phyloP scores from a whole-genome alignment of 148 eudicot genomes.

The Tetragonia tetragonoides region DNA sequence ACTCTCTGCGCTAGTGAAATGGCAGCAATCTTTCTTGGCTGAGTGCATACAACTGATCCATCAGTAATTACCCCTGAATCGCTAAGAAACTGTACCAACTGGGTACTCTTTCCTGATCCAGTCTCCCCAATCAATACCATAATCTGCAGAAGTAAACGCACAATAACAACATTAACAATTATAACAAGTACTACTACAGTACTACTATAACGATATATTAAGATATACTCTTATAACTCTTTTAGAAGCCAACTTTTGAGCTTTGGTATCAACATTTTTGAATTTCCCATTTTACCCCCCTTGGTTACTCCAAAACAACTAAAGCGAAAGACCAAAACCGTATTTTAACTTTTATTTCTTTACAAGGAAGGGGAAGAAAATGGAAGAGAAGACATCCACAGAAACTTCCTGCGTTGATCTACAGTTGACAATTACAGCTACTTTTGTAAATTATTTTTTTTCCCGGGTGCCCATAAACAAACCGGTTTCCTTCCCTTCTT shows the following conservation, averaged over 20 bases:
- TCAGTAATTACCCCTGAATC: constrained; percentile 67
- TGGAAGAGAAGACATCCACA: too few species aligned
- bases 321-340: too few species aligned
- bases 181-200: background rate
- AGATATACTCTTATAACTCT: background rate
- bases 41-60: constrained; percentile 76
- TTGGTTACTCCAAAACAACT: background rate
- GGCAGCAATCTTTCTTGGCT: constrained; percentile 95
- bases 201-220: background rate
- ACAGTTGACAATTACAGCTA: too few species aligned
- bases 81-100: constrained; percentile 84
- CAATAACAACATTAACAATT: background rate
- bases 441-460: too few species aligned
- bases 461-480: too few species aligned
- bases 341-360: too few species aligned
- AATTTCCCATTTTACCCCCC: too few species aligned
- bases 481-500: too few species aligned
- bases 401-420: too few species aligned
- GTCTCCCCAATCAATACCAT: constrained; percentile 90
- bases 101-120: constrained; percentile 98
- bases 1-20: constrained; percentile 72
- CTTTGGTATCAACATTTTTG: too few species aligned
- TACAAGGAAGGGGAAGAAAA: too few species aligned
- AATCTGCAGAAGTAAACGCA: constrained; percentile 42
- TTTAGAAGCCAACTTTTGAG: too few species aligned